A percentile compares a stretch with the other conserved stretches of the same genome.
Evolutionary conservation across 2,329 filamentous ascomycete genomes (phyloP).

Genomic region (Fusarium penzigii): DNA sequence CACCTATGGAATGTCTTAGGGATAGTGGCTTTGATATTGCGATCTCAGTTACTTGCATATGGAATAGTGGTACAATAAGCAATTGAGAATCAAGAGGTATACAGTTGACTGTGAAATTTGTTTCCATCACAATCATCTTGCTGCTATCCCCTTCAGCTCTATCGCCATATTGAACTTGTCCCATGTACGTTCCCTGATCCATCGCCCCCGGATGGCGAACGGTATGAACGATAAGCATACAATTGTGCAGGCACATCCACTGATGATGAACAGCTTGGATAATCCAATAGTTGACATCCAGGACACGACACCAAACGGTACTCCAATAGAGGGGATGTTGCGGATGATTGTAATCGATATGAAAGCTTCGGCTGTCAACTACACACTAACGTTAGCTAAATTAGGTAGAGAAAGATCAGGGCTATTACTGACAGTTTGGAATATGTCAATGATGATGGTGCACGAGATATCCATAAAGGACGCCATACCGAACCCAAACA

Average conservation of each 20-base stretch:
- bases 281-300: slow-evolving; percentile 30
- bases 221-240: slow-evolving; percentile 23
- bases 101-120: no score
- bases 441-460: slow-evolving; percentile 36
- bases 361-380: slow-evolving; percentile 15
- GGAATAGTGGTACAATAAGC: no score
- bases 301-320: slow-evolving; percentile 25
- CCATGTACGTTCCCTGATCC: slow-evolving; percentile 3
- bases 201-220: slow-evolving; percentile 28
- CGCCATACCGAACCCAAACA: slow-evolving; percentile 38
- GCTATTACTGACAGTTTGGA: slow-evolving; percentile 8
- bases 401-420: no score
- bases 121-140: no score
- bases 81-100: no score
- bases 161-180: no score
- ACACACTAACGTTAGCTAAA: no score
- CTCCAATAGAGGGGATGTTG: slow-evolving; percentile 22
- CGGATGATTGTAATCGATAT: slow-evolving; percentile 28
- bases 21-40: no score
- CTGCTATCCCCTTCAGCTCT: no score
- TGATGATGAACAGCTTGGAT: slow-evolving; percentile 21
- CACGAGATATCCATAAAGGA: slow-evolving; percentile 34
- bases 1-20: no score
- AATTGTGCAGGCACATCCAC: slow-evolving; percentile 12
- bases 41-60: no score